A percentile compares a stretch with the other conserved stretches of the same genome.
Conservation (phyloP, 768 basidiomycete species). For the Neoboletus brunneissimus region DNA sequence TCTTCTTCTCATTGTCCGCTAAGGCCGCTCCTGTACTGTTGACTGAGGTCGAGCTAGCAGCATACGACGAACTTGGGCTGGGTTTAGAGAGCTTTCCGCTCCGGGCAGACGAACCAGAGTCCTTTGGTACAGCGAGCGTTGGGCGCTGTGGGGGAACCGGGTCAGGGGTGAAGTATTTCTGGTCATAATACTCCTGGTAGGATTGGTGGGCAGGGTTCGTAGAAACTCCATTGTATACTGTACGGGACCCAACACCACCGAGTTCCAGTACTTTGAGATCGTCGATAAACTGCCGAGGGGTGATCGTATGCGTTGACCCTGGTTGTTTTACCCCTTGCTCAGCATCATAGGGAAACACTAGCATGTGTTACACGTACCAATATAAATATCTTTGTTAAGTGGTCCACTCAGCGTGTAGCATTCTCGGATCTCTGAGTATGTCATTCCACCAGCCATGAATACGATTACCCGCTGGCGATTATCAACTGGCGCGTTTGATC, state of each 20-base stretch:
- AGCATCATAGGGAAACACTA: constrained; percentile 36
- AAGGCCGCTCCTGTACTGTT: constrained; percentile 37
- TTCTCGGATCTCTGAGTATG: constrained; percentile 92
- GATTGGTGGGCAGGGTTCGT: constrained; percentile 47
- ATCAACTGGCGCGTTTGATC: constrained; percentile 47
- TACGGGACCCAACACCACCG: constrained; percentile 78
- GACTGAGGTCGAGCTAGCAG: constrained; percentile 50
- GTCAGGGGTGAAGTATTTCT: constrained; percentile 57
- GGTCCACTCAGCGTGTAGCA: constrained; percentile 74
- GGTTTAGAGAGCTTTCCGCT: constrained; percentile 30
- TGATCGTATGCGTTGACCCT: constrained; percentile 90
- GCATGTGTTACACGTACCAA: constrained; percentile 59
- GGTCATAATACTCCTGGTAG: constrained; percentile 77
- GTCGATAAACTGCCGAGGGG: constrained; percentile 80
- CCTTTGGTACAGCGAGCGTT: constrained; percentile 28
- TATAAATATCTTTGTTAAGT: constrained; percentile 84
- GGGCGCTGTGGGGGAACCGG: constrained; percentile 33
- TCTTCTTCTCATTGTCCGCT: constrained; percentile 60
- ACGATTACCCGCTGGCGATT: constrained; percentile 77
- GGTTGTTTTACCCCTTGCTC: not conserved
- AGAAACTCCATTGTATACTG: constrained; percentile 65
- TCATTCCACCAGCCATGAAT: constrained; percentile 93
- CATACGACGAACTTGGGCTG: constrained; percentile 47
- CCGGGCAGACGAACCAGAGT: constrained; percentile 14
- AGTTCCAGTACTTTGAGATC: constrained; percentile 86